Evolutionary conservation across 352 stramenopile species (phyloP), one percentile per base, ranked within the genome.

Genomic region (Phytopythium helicoides): DNA sequence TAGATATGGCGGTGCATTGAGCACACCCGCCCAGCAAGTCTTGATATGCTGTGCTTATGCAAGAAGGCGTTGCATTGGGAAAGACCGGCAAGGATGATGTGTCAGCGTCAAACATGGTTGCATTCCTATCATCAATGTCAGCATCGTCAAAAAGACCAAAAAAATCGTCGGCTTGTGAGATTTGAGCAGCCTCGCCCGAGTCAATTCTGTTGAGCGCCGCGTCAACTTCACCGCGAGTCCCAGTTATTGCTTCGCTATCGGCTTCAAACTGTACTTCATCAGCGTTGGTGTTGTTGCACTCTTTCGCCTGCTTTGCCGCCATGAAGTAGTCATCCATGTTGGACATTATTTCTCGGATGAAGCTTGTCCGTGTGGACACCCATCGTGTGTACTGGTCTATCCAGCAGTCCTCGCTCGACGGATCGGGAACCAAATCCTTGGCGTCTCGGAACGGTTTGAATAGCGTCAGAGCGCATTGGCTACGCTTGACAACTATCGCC

Each of bases 251-350:
- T 4, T 47, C 19, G 39, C 39, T 47, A 3, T 22, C 26, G 11
- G 1, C 18, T 16, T 4, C 46, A 33, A 18, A 1, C 28, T 41
- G 28, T 10, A 26, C 7, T 3, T 23, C 44, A n/a, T 19, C 18
- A 28, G 3, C 21, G n/a, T 25, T 18, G n/a, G 21, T 3, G 11
- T 41, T 21, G 31, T 15, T 8, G 19, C 31, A 18, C 46, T 41
- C 35, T 12, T 42, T 40, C 8, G 37, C 49, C 22, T 56, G 38
- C 25, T 48, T 48, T 3, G 25, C 23, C 23, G 25, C 49, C 6
- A 21, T 23, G 37, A 3, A 19, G 25, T 56, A 56, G 23, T 56
- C 49, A 28, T 56, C 49, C 38, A 56, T 56, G 49, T 56, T 56
- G 3, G 16, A 23, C 49, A 48, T 56, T 9, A 56, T 48, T 28